Evolutionary conservation across 306 rosid genomes (phyloP).

Genomic region (Vicia sativa): DNA sequence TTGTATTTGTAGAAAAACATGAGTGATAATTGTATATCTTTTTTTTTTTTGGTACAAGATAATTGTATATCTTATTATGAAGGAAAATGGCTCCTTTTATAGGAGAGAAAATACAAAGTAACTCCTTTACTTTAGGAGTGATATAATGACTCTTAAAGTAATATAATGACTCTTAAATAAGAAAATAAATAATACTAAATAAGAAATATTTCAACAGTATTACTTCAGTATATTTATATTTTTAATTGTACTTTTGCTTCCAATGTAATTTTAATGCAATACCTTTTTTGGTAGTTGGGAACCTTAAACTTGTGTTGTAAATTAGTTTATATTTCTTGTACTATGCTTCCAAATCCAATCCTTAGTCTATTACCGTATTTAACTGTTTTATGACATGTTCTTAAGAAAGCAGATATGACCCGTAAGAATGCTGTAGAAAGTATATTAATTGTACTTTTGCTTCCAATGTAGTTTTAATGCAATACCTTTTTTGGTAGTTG

Average conservation of each 20-base stretch:
- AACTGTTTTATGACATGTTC: slow-evolving; percentile 62
- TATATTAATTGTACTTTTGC: slow-evolving; percentile 52
- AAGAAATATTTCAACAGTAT: too few species aligned
- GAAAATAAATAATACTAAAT: too few species aligned
- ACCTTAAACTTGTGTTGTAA: slow-evolving; percentile 6
- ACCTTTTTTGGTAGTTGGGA: slow-evolving; percentile 21
- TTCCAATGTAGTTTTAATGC: slow-evolving; percentile 18
- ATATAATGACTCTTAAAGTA: too few species aligned
- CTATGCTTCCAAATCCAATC: slow-evolving; percentile 15
- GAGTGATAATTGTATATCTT: too few species aligned
- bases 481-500: slow-evolving; percentile 20
- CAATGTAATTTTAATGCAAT: slow-evolving; percentile 17
- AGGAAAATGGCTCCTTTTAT: too few species aligned
- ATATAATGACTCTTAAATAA: too few species aligned
- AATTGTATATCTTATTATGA: too few species aligned
- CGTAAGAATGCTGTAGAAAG: slow-evolving; percentile 99
- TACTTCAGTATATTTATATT: slow-evolving; percentile 10
- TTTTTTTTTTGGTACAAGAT: too few species aligned
- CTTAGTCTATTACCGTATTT: slow-evolving; percentile 25
- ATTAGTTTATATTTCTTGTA: slow-evolving; percentile 19
- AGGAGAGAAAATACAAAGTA: too few species aligned
- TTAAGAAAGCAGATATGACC: slow-evolving; percentile 96
- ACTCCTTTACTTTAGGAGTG: too few species aligned
- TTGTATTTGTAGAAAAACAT: too few species aligned
- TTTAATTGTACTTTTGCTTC: slow-evolving; percentile 21